A percentile compares a stretch with the other conserved stretches of the same genome.
Conservation (phyloP, 768 basidiomycete species). For the Mrakia blollopis region DNA sequence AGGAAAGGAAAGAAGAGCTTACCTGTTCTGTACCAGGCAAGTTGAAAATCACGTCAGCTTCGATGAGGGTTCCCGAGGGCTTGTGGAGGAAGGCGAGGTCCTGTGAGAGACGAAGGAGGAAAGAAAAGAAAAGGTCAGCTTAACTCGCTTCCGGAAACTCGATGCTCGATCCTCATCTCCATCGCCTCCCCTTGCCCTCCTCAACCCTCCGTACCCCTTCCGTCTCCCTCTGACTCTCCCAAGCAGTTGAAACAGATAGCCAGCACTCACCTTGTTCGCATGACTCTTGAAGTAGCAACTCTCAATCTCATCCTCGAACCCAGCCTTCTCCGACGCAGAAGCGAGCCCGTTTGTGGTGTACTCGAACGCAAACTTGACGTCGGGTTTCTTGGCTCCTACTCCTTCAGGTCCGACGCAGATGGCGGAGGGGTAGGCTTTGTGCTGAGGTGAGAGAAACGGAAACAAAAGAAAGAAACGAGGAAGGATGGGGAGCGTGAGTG, state of each 20-base stretch:
- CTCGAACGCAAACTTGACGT: slow-evolving; percentile 53
- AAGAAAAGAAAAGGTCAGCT: background rate
- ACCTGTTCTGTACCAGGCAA: slow-evolving; percentile 69
- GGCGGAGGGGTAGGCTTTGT: slow-evolving; percentile 29
- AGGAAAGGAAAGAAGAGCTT: background rate
- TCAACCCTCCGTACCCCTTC: slow-evolving; percentile 22
- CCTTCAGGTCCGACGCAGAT: slow-evolving; percentile 61
- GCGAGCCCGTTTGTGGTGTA: slow-evolving; percentile 45
- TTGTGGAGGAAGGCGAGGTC: slow-evolving; percentile 79
- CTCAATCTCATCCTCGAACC: slow-evolving; percentile 59
- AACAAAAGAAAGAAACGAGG: slow-evolving; percentile 26
- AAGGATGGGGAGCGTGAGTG: slow-evolving; percentile 2
- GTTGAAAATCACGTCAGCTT: slow-evolving; percentile 80
- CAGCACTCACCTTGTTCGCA: slow-evolving; percentile 5
- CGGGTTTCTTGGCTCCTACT: slow-evolving; percentile 50
- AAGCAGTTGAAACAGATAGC: too few species aligned
- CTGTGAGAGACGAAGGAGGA: slow-evolving; percentile 37
- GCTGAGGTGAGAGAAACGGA: background rate
- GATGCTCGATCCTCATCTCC: too few species aligned
- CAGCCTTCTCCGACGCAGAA: slow-evolving; percentile 48
- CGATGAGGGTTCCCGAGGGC: slow-evolving; percentile 63
- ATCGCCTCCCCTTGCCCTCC: slow-evolving; percentile 23
- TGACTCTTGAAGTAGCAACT: slow-evolving; percentile 25
- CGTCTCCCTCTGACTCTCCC: background rate
- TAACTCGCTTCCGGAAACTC: background rate